A percentile compares a stretch with the other conserved stretches of the same genome.
These are phyloP conservation scores for Paxillus rubicundulus DNA, from an alignment of 768 basidiomycete species.

Conservation along the genomic window DNA sequence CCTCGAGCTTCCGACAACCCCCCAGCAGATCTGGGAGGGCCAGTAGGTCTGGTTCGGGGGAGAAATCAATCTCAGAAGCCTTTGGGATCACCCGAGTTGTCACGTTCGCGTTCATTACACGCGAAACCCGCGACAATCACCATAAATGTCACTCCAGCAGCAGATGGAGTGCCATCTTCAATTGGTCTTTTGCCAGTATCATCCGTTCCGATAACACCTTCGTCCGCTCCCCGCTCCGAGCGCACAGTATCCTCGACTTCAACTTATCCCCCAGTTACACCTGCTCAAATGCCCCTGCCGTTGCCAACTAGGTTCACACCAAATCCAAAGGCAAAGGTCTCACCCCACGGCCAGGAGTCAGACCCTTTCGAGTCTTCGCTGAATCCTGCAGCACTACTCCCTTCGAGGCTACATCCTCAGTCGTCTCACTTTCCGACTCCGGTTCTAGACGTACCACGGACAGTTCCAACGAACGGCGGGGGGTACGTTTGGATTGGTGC, in stretches of 20 bases:
- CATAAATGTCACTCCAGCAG: neutral
- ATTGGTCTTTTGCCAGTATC: neutral
- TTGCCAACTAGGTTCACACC: neutral
- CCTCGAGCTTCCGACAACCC: neutral
- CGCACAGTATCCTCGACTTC: neutral
- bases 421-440: neutral
- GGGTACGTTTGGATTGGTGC: neutral
- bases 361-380: neutral
- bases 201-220: neutral
- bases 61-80: neutral
- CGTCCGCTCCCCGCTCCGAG: neutral
- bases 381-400: neutral
- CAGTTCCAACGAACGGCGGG: neutral
- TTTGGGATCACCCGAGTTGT: neutral
- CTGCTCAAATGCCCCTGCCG: neutral
- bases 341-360: neutral
- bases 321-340: neutral
- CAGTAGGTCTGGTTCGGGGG: neutral
- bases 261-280: neutral
- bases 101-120: neutral
- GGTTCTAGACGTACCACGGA: neutral
- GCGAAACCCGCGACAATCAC: neutral
- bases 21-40: neutral
- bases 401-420: neutral
- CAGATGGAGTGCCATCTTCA: neutral